phyloP scores from a whole-genome alignment of 768 basidiomycete species.

The Russula sp. region DNA sequence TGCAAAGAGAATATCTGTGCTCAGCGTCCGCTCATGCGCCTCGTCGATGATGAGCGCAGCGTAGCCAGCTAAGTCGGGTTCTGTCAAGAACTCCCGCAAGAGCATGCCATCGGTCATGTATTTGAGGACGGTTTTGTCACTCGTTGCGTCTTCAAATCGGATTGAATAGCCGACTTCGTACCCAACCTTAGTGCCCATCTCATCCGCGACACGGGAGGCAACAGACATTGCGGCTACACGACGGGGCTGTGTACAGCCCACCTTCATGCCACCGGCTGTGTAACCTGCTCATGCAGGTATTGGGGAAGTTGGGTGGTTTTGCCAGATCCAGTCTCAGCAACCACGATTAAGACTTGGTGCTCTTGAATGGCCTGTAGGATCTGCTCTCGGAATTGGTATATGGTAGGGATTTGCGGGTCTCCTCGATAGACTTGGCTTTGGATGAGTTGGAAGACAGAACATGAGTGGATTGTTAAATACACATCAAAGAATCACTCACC shows the following conservation, averaged over 20 bases:
- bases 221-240: constrained; percentile 99
- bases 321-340: constrained; percentile 97
- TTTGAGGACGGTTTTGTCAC: constrained; percentile 97
- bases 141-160: constrained; percentile 98
- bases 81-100: constrained; percentile 93
- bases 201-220: constrained; percentile 97
- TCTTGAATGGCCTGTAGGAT: constrained; percentile 85
- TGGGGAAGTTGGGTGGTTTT: constrained; percentile 99
- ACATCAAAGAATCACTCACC: constrained; percentile 47
- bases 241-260: constrained; percentile 97
- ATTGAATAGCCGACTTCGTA: constrained; percentile 99
- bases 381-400: constrained; percentile 83
- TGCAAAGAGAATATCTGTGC: constrained; percentile 98
- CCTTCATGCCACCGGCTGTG: constrained; percentile 79
- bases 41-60: constrained; percentile 97
- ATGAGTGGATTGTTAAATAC: constrained; percentile 18
- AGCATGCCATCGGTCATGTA: constrained; percentile 99
- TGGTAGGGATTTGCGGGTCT: constrained; percentile 89
- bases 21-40: constrained; percentile 95
- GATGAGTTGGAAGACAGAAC: not conserved
- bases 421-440: constrained; percentile 83
- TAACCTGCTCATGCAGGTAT: constrained; percentile 98
- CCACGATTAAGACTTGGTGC: constrained; percentile 94
- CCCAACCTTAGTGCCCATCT: constrained; percentile 96
- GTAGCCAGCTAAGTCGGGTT: constrained; percentile 94